Percentiles rank a stretch among this genome's conserved stretches.
Evolutionary conservation across 179 eudicot species (phyloP).

Genomic region (Actinidia arguta): DNA sequence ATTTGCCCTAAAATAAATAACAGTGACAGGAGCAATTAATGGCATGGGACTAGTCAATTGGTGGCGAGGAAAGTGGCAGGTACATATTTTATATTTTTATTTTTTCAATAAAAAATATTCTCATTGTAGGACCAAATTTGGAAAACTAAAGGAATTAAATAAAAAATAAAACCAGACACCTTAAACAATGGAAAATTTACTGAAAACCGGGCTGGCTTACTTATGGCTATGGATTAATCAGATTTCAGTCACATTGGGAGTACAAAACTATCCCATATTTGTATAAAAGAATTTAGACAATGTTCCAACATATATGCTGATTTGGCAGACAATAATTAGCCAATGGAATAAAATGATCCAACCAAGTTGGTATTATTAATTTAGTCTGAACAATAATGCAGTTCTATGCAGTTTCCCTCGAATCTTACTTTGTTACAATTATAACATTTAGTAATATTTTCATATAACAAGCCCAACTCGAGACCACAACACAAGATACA

Average conservation of each 20-base stretch:
- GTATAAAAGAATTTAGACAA: not conserved
- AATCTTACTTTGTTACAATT: not conserved
- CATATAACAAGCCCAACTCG: not conserved
- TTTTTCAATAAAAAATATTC: too few species aligned
- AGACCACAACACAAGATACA: not conserved
- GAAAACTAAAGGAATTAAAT: not conserved
- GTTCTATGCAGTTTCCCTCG: not conserved
- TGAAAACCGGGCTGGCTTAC: conserved; percentile 5
- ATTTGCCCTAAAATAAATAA: too few species aligned
- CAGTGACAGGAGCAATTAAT: too few species aligned
- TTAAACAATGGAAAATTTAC: not conserved
- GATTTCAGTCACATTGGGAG: not conserved
- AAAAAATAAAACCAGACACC: not conserved
- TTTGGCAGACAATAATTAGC: not conserved
- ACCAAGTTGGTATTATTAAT: not conserved
- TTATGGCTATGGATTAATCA: not conserved
- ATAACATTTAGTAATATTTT: not conserved
- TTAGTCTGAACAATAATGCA: not conserved
- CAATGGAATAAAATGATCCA: not conserved
- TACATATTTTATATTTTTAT: too few species aligned
- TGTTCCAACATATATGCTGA: not conserved
- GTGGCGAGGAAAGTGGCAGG: too few species aligned
- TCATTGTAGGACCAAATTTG: not conserved
- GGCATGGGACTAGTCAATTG: too few species aligned
- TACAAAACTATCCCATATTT: not conserved